Evolutionary conservation across 1,284 basidiomycete genomes (phyloP).

Genomic region (Marasmius sp.): DNA sequence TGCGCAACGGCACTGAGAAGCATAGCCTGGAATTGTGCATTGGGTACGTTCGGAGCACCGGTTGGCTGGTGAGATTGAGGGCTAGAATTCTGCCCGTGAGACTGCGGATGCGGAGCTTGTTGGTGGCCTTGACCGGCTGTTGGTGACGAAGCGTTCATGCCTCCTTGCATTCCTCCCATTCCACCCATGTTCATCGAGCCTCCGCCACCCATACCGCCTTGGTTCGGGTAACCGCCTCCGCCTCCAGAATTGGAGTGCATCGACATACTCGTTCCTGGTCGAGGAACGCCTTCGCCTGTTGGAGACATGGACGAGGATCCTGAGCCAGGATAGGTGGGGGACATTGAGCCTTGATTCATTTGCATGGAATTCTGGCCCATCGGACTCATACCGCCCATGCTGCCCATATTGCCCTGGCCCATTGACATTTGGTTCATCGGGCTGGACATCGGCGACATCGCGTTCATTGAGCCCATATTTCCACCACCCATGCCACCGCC

Average conservation of each 20-base stretch:
- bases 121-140: not conserved
- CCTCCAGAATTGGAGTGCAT: constrained; percentile 10
- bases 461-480: constrained; percentile 2
- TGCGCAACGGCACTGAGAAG: not conserved
- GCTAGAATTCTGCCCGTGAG: not conserved
- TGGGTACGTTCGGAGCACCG: not conserved
- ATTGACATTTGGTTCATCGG: constrained; percentile 1
- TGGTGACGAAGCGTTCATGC: not conserved
- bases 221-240: constrained; percentile 2
- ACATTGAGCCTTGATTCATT: constrained; percentile 7
- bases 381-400: constrained; percentile 12
- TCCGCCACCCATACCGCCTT: constrained; percentile 7
- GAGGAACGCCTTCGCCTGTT: not conserved
- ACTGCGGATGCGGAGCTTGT: not conserved
- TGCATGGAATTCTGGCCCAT: constrained; percentile 12
- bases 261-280: constrained; percentile 4
- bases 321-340: constrained; percentile 6
- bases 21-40: not conserved
- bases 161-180: constrained; percentile 5
- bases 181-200: constrained; percentile 19
- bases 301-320: constrained; percentile 1
- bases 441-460: constrained; percentile 1
- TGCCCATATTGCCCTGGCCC: constrained; percentile 9
- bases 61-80: too few species aligned
- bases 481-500: not conserved